phyloP scores from a whole-genome alignment of 257 asterid species.

The Euphrasia confusa region DNA sequence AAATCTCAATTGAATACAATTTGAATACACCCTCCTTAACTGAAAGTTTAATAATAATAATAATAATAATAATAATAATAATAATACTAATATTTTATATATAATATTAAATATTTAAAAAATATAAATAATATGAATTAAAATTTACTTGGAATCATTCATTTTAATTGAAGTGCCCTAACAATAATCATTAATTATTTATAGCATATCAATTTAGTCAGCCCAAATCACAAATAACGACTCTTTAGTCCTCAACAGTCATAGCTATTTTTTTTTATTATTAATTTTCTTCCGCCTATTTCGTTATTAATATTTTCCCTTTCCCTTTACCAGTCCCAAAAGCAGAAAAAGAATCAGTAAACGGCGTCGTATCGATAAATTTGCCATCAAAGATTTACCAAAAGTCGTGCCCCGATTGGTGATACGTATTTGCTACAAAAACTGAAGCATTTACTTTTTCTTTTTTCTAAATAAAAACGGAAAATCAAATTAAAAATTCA shows the following conservation, averaged over 20 bases:
- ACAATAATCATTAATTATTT: too few relatives aligned
- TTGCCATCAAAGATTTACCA: neutral
- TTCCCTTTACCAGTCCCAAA: too few relatives aligned
- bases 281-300: neutral
- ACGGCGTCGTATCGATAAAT: neutral
- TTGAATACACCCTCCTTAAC: too few relatives aligned
- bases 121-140: too few relatives aligned
- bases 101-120: too few relatives aligned
- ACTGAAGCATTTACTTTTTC: neutral
- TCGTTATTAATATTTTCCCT: neutral
- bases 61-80: too few relatives aligned
- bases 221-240: conserved; percentile 5
- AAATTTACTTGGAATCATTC: too few relatives aligned
- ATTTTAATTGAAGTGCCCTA: too few relatives aligned
- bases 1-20: too few relatives aligned
- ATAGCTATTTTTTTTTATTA: neutral
- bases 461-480: neutral
- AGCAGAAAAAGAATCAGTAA: neutral
- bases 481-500: neutral
- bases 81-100: too few relatives aligned
- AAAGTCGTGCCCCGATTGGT: conserved; percentile 19
- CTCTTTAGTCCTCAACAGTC: conserved; percentile 10
- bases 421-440: neutral
- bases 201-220: neutral
- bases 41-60: too few relatives aligned